A percentile compares a stretch with the other conserved stretches of the same genome.
These are phyloP conservation scores for Calonectria montana DNA, from an alignment of 2,329 filamentous ascomycete species.

Conservation along the genomic window DNA sequence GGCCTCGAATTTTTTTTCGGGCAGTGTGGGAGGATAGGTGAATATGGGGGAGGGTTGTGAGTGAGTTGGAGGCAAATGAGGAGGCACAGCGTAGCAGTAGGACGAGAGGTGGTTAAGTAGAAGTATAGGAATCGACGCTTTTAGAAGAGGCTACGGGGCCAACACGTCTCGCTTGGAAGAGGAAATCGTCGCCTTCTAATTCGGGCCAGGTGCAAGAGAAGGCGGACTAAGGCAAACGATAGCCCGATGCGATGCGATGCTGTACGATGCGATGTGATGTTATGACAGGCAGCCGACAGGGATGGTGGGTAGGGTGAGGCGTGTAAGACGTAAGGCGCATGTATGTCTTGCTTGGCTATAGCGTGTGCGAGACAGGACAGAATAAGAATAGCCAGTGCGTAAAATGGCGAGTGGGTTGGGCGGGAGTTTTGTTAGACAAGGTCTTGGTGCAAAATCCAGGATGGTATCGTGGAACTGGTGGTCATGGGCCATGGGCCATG, in stretches of 20 bases:
- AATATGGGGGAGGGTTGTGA: slow-evolving; percentile 1
- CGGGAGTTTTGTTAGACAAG: slow-evolving; percentile 13
- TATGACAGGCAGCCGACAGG: slow-evolving; percentile 23
- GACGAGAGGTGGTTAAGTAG: not conserved
- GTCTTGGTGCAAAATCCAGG: slow-evolving; percentile 14
- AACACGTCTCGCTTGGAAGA: slow-evolving; percentile 24
- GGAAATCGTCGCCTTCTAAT: slow-evolving; percentile 33
- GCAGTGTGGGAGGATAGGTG: not conserved
- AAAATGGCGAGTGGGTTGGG: slow-evolving; percentile 5
- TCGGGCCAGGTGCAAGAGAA: slow-evolving; percentile 23
- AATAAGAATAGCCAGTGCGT: slow-evolving; percentile 3
- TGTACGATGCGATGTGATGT: slow-evolving; percentile 34
- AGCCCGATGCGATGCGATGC: slow-evolving; percentile 24
- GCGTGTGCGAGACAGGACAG: slow-evolving; percentile 1
- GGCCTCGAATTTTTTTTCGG: not conserved
- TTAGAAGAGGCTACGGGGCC: slow-evolving; percentile 25
- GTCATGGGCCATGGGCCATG: slow-evolving; percentile 18
- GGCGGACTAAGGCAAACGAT: slow-evolving; percentile 24
- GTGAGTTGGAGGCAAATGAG: not conserved
- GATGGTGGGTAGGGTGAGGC: slow-evolving; percentile 6
- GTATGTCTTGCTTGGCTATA: slow-evolving; percentile 12
- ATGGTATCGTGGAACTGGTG: slow-evolving; percentile 25
- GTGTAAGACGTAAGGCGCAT: slow-evolving; percentile 13
- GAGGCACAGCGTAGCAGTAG: not conserved
- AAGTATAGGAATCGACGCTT: not conserved